Percentiles rank a stretch among this genome's conserved stretches.
Evolutionary conservation across 2,329 filamentous ascomycete species (phyloP).

Genomic region (Aspergillus viridinutans): DNA sequence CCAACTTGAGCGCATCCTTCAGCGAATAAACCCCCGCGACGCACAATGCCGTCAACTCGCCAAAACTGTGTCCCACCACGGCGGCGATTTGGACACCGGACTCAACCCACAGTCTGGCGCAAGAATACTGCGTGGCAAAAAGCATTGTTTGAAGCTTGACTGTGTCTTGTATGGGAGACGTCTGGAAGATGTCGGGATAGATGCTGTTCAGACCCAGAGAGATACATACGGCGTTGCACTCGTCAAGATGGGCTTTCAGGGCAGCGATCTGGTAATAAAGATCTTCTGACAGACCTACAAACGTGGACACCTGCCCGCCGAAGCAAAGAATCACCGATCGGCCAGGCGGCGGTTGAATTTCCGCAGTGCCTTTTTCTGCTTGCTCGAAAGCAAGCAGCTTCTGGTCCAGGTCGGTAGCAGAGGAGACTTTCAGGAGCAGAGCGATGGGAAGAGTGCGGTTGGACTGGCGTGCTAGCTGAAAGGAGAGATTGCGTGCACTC

Average conservation of each 20-base stretch:
- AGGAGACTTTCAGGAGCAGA: background rate
- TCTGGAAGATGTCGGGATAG: slow-evolving; percentile 29
- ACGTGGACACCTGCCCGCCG: background rate
- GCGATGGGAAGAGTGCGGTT: background rate
- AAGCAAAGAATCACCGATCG: background rate
- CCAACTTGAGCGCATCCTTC: slow-evolving; percentile 23
- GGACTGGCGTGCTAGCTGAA: background rate
- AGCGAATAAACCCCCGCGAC: slow-evolving; percentile 29
- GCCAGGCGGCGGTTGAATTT: background rate
- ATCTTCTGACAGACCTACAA: background rate
- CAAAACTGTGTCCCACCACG: slow-evolving; percentile 39
- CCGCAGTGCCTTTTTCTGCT: background rate
- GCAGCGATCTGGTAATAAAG: background rate
- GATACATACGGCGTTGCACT: background rate
- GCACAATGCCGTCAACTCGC: slow-evolving; percentile 35
- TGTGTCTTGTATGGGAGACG: slow-evolving; percentile 11
- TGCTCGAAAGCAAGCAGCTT: background rate
- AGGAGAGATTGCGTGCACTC: slow-evolving; percentile 1
- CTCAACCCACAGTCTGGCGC: slow-evolving; percentile 37
- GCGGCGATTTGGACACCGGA: slow-evolving; percentile 29
- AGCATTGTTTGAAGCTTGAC: slow-evolving; percentile 33
- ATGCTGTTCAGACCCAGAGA: slow-evolving; percentile 32
- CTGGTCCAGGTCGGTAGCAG: background rate
- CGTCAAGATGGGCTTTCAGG: background rate
- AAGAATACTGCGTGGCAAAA: slow-evolving; percentile 38